Base-by-base conservation (phyloP, 768 basidiomycete genomes). In the Pleurotus sapidus region DNA sequence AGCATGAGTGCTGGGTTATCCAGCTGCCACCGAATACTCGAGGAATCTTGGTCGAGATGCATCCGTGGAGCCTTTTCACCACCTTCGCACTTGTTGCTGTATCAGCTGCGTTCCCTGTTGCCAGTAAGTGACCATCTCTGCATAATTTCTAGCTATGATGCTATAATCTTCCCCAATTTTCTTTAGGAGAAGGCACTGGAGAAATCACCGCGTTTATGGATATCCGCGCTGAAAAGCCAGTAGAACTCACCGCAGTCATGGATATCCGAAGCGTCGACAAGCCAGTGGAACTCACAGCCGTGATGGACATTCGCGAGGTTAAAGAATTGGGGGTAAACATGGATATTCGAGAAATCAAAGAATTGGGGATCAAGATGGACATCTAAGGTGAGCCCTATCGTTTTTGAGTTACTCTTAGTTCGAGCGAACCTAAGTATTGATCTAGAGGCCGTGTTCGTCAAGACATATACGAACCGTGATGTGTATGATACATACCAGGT, bases 241-340 rank as follows among this genome's bases (percentile, higher is more conserved):
- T 54, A 9, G 51, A 54, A n/a, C 51, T 54, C 17, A 54, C 39
- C 17, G 7, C 51, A 27, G 24, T 40, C 15, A 54, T 54, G 51
- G 51, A 54, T 24, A 54, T 54, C 18, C 39, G 51, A n/a, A n/a
- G 42, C 11, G n/a, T 17, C 2, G 51, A 42, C 1, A 39, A 54
- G n/a, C 15, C 17, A 5, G 51, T 15, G 4, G 38, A 54, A 2
- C 49, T 37, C n/a, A 18, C 34, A 7, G n/a, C 25, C 17, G 17
- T 37, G n/a, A 50, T 34, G 49, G 27, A 27, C 25, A 50, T 50
- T 37, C 49, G 27, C 14, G 49, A 34, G 17, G 15, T 34, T 15
- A 20, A 17, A 27, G 49, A 50, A 34, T 17, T 50, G 23, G 46
- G 23, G 11, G 42, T 43, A 4, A 43, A 43, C 18, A 43, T 43